Evolutionary conservation across 495 filamentous ascomycete species (phyloP).

Genomic region (Peziza echinospora): DNA sequence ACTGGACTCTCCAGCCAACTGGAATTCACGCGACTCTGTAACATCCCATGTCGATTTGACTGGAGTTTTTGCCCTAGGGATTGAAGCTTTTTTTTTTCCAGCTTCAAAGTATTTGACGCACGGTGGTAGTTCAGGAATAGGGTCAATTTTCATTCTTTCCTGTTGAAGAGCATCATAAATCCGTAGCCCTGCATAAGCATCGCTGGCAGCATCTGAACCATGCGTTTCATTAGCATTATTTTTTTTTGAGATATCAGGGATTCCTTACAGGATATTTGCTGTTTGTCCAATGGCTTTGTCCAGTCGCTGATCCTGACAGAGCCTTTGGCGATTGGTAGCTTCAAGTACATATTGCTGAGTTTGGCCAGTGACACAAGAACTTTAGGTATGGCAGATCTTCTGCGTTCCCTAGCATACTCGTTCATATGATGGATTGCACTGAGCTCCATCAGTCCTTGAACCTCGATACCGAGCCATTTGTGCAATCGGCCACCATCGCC

Average conservation of each 20-base stretch:
- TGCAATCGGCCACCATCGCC: conserved; percentile 49
- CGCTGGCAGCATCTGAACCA: conserved; percentile 49
- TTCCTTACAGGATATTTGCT: conserved; percentile 51
- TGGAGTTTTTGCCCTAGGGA: neutral
- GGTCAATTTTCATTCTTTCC: conserved; percentile 39
- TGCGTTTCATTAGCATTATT: neutral
- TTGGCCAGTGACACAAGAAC: conserved; percentile 39
- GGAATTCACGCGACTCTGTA: no score
- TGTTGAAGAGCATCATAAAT: conserved; percentile 47
- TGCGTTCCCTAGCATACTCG: conserved; percentile 27
- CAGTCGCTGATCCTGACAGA: conserved; percentile 51
- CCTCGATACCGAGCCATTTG: conserved; percentile 39
- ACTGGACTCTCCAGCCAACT: no score
- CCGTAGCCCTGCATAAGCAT: conserved; percentile 60
- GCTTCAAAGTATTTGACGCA: neutral
- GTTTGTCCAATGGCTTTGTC: conserved; percentile 33
- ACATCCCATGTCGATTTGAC: no score
- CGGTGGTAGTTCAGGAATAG: conserved; percentile 44
- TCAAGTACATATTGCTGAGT: conserved; percentile 48
- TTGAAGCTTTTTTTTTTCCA: neutral
- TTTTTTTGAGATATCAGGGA: neutral
- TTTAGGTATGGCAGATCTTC: conserved; percentile 22
- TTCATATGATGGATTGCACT: conserved; percentile 60
- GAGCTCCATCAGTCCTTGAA: conserved; percentile 51
- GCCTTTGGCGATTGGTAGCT: conserved; percentile 58